Base-by-base conservation (phyloP, 805 yeast species). In the Torulaspora quercuum region DNA sequence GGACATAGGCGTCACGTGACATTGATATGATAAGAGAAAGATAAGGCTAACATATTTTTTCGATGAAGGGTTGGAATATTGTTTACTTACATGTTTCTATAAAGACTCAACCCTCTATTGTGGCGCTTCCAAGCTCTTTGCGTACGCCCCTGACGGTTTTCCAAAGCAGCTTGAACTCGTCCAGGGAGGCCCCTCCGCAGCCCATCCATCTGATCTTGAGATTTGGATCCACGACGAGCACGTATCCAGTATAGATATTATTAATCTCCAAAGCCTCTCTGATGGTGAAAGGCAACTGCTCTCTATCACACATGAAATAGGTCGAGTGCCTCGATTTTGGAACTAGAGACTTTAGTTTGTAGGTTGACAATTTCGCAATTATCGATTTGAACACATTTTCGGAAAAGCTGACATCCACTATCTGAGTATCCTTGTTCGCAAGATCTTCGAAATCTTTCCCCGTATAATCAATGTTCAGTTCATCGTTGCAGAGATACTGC, bases 161-260 rank as follows among this genome's bases (percentile, higher is more conserved):
- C 84, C 88, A 81, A 38, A 85, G 59, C 10, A 75, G 64, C 11
- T 67, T 66, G 31, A 67, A 63, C 48, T 92, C 98, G 21, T 72
- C 72, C n/a, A 72, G 76, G 10, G 70, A 69, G 1, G 95, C 82
- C 25, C 72, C 75, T 2, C 97, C 98, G 49, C 94, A 77, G 3
- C 87, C 84, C 15, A 87, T 88, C 97, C 97, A 90, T 49, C 97
- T 69, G 36, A 92, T 81, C 50, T 74, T 80, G 34, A 82, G 80
- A 9, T 77, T 67, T 10, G 68, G 68, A 54, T 92, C 98, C 22
- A 92, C 72, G 4, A 90, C 65, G 46, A 87, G 82, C 7, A 88
- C 67, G 54, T 85, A 88, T 0, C 97, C 97, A 2, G 94, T 76
- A 49, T 82, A 83, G 14, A 76, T 72, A 55, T 90, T 90, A 37